Percentiles rank a stretch among this genome's conserved stretches.
Conservation (phyloP, 208 protist species). For the Crithidia fasciculata region DNA sequence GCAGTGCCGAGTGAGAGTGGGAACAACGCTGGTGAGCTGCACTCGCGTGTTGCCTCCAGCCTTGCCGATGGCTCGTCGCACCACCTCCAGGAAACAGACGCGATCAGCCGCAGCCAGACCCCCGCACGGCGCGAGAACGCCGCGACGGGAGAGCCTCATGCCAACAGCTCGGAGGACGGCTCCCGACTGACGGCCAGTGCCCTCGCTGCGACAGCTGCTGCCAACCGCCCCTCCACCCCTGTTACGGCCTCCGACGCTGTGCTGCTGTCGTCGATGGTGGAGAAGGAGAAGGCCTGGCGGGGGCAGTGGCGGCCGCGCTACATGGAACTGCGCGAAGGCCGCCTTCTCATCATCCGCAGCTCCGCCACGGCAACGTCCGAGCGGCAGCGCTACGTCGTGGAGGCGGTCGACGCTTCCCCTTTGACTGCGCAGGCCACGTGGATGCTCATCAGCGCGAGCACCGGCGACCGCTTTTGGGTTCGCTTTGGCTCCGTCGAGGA, state of each 20-base stretch:
- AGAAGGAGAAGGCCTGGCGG: conserved; percentile 72
- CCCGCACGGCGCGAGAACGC: background rate
- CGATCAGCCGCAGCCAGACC: conserved; percentile 16
- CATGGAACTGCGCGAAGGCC: conserved; percentile 58
- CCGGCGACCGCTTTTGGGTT: conserved; percentile 73
- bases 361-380: conserved; percentile 27
- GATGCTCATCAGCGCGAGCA: conserved; percentile 62
- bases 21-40: conserved; percentile 2
- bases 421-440: conserved; percentile 29
- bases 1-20: conserved; percentile 21
- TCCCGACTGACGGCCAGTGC: conserved; percentile 17
- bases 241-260: conserved; percentile 11
- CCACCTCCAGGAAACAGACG: conserved; percentile 6
- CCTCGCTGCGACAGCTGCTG: conserved; percentile 5
- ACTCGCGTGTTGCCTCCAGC: conserved; percentile 27
- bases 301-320: conserved; percentile 66
- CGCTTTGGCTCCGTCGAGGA: conserved; percentile 49
- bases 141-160: background rate
- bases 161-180: conserved; percentile 1
- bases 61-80: background rate
- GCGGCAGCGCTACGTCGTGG: conserved; percentile 55
- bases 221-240: background rate
- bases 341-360: conserved; percentile 56
- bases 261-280: conserved; percentile 48
- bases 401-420: conserved; percentile 49